These are phyloP conservation scores for Fusarium anthophilum DNA, from an alignment of 2,329 filamentous ascomycete genomes.

Conservation along the genomic window DNA sequence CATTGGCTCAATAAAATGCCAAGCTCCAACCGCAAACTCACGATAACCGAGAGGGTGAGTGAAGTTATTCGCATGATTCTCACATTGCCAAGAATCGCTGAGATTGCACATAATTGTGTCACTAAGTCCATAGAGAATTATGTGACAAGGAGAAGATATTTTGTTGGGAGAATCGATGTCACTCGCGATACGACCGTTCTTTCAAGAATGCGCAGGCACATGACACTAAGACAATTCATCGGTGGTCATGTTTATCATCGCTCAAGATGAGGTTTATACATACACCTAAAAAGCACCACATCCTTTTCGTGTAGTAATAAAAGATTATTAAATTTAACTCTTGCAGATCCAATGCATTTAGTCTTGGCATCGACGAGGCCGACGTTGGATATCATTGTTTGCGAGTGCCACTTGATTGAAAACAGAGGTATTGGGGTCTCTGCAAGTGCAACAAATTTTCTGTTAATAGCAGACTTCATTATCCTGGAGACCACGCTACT, in stretches of 20 bases:
- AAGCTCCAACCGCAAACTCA: not conserved
- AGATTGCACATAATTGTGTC: not conserved
- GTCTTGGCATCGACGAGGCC: not conserved
- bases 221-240: fast-evolving
- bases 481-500: fast-evolving
- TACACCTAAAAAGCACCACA: not conserved
- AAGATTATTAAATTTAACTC: no score
- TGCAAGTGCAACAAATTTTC: not conserved
- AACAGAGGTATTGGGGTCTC: fast-evolving
- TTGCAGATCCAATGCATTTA: no score
- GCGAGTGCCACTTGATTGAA: no score
- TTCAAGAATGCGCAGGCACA: not conserved
- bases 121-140: fast-evolving
- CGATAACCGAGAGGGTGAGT: not conserved
- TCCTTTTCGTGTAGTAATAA: fast-evolving
- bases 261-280: not conserved
- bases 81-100: fast-evolving
- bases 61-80: not conserved
- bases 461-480: not conserved
- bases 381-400: no score
- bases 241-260: not conserved
- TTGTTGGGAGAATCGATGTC: fast-evolving
- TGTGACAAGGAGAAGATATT: no score
- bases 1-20: not conserved
- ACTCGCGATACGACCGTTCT: fast-evolving